Evolutionary conservation across 805 yeast species (phyloP).

Genomic region (Vanderwaltozyma tropicalis): DNA sequence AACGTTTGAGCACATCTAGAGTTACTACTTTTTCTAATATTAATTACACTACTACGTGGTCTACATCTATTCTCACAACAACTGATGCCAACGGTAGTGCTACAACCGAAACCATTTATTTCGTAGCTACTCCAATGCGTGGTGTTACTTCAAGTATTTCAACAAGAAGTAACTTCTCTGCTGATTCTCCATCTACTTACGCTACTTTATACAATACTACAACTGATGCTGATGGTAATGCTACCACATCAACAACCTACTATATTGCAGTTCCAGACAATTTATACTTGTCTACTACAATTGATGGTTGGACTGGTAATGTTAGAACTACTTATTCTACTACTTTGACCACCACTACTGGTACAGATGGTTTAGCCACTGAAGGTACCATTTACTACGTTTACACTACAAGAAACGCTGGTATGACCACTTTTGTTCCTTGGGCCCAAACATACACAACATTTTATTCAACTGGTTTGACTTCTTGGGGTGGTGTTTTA

Average conservation of each 20-base stretch:
- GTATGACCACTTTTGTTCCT: conserved; percentile 1
- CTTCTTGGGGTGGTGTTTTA: neutral
- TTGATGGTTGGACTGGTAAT: conserved; percentile 1
- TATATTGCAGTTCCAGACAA: neutral
- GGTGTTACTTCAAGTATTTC: neutral
- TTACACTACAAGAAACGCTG: neutral
- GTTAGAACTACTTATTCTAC: neutral
- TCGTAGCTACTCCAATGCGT: neutral
- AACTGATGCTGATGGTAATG: neutral
- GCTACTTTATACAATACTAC: neutral
- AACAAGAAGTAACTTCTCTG: neutral
- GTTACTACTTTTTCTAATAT: conserved; percentile 1
- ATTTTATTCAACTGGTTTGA: neutral
- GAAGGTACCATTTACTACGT: neutral
- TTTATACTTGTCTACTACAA: neutral
- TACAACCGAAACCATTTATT: conserved; percentile 1
- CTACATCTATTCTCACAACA: neutral
- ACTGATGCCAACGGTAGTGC: neutral
- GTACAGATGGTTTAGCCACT: neutral
- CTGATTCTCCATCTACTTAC: neutral
- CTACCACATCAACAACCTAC: neutral
- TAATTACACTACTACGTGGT: conserved; percentile 1
- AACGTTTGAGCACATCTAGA: neutral
- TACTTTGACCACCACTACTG: neutral
- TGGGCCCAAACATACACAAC: conserved; percentile 4